Base-by-base conservation (phyloP, 2,329 filamentous ascomycete genomes). In the Trichophaea hybrida region DNA sequence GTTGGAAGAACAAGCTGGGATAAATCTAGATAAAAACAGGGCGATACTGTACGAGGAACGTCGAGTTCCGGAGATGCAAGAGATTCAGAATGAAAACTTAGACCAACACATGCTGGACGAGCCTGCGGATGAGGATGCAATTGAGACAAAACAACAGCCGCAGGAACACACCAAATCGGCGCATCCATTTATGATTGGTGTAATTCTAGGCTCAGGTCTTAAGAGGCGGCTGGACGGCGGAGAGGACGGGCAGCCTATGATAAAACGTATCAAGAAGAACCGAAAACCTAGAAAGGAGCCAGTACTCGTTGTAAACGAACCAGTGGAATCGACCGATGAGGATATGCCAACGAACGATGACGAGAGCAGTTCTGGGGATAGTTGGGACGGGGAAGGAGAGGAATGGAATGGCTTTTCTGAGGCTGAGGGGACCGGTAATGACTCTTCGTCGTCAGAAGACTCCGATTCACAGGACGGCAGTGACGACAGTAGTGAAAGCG, bases 211-310 rank as follows among this genome's bases (percentile, higher is more conserved):
- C 17, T 84, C 83, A 62, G 93, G 93, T 5, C 73, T 98, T 61
- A 97, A 97, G 71, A 80, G 90, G 46, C 88, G 90, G 1, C 75
- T 98, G 8, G 86, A 94, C 49, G 66, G 88, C 7, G 88, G 88
- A 63, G 82, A 87, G 1, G 81, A 84, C 60, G 88, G 91, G 5
- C 82, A 81, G 58, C 93, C 91, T 0, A 76, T 95, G 2, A 81
- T 97, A 55, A 84, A 86, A 69, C 93, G 88, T 70, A 80, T 88
- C 55, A 89, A 35, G 3, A 53, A 37, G 50, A 37, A 53, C 33
- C 84, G 72, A 76, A 83, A 71, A 77, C 80, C 4, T 73, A 48
- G 53, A 43, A 49, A 53, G 34, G 60, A 55, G 37, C 58, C 55
- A 78, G 77, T n/a, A 75, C 75, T 5, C 71, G 73, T 46, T 71